Evolutionary conservation across 129 eudicot species (phyloP).

Genomic region (Apium graveolens): DNA sequence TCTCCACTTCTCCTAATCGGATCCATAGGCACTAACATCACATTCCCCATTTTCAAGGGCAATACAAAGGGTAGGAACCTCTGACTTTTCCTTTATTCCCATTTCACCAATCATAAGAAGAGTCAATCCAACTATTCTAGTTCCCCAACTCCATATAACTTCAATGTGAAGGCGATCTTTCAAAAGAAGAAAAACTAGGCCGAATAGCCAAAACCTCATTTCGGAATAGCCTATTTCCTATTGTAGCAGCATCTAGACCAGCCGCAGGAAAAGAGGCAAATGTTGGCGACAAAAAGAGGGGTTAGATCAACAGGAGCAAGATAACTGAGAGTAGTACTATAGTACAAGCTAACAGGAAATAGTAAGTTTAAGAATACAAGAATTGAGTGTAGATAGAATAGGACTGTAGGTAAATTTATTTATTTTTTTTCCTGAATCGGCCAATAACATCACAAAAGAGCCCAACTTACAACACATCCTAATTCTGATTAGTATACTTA

Average conservation of each 20-base stretch:
- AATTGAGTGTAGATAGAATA: too few relatives aligned
- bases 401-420: too few relatives aligned
- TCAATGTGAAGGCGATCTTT: slow-evolving; percentile 95
- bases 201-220: slow-evolving; percentile 73
- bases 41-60: slow-evolving; percentile 77
- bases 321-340: slow-evolving; percentile 52
- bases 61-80: slow-evolving; percentile 58
- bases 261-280: slow-evolving; percentile 61
- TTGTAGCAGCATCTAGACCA: slow-evolving; percentile 31
- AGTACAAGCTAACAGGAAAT: slow-evolving; percentile 48
- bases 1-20: slow-evolving; percentile 49
- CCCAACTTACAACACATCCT: too few relatives aligned
- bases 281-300: slow-evolving; percentile 54
- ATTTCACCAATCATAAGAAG: slow-evolving; percentile 84
- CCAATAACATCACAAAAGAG: too few relatives aligned
- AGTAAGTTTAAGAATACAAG: too few relatives aligned
- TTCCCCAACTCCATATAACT: slow-evolving; percentile 79
- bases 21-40: slow-evolving; percentile 66
- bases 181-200: slow-evolving; percentile 61
- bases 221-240: slow-evolving; percentile 27
- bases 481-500: too few relatives aligned
- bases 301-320: slow-evolving; percentile 38
- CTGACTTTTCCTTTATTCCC: slow-evolving; percentile 95
- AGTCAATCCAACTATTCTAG: slow-evolving; percentile 84
- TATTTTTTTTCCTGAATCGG: too few relatives aligned